These are phyloP conservation scores for Ustilago cynodontis DNA, from an alignment of 1,284 basidiomycete genomes.

Conservation along the genomic window DNA sequence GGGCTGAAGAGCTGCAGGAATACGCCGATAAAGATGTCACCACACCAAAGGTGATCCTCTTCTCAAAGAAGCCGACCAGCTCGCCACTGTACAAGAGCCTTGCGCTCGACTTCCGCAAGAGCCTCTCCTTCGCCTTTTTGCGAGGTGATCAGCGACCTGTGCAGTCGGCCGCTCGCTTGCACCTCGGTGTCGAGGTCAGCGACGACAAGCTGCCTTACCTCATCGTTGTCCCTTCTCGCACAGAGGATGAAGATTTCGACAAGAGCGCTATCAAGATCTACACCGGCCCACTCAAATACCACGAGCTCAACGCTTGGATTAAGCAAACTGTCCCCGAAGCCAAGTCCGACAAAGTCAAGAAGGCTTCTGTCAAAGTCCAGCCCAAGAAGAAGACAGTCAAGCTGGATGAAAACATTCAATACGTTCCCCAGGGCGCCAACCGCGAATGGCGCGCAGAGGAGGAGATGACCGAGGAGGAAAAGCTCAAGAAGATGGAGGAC, in stretches of 20 bases:
- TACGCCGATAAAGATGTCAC: slow-evolving; percentile 41
- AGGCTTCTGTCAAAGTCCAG: slow-evolving; percentile 26
- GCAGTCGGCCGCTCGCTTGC: slow-evolving; percentile 44
- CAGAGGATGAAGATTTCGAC: slow-evolving; percentile 29
- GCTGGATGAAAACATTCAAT: slow-evolving; percentile 29
- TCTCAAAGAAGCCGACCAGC: slow-evolving; percentile 62
- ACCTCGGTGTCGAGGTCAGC: slow-evolving; percentile 56
- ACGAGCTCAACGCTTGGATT: slow-evolving; percentile 61
- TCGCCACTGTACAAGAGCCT: slow-evolving; percentile 67
- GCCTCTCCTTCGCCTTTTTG: slow-evolving; percentile 60
- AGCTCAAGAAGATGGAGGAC: slow-evolving; percentile 47
- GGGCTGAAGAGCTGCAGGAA: slow-evolving; percentile 72
- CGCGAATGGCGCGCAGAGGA: slow-evolving; percentile 48
- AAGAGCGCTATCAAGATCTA: slow-evolving; percentile 55
- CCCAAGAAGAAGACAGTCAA: slow-evolving; percentile 41
- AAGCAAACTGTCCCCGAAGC: slow-evolving; percentile 53
- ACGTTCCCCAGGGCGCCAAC: slow-evolving; percentile 33
- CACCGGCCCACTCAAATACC: slow-evolving; percentile 60
- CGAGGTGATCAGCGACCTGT: slow-evolving; percentile 59
- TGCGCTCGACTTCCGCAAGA: slow-evolving; percentile 64
- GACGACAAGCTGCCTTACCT: slow-evolving; percentile 58
- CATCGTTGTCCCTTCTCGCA: slow-evolving; percentile 50
- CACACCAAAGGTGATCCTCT: slow-evolving; percentile 63
- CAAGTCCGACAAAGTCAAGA: slow-evolving; percentile 44
- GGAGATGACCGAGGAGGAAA: slow-evolving; percentile 42